Evolutionary conservation across 2,329 filamentous ascomycete genomes (phyloP).

Genomic region (Ceratocystis diversiconidia): DNA sequence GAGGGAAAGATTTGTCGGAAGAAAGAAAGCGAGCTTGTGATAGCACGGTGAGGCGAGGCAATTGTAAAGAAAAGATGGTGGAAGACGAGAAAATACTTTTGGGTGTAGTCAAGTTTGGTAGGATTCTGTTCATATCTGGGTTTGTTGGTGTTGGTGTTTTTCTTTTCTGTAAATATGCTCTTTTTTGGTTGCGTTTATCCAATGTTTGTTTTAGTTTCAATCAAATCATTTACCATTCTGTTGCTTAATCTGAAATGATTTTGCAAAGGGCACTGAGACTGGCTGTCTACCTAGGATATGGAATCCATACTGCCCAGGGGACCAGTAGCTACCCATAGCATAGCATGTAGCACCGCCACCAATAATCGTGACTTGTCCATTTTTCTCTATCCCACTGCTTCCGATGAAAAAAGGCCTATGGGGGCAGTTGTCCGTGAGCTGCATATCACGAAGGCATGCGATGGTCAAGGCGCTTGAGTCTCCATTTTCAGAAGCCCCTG

Average conservation of each 20-base stretch:
- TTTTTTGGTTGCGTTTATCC: neutral
- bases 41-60: neutral
- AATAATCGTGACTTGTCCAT: conserved; percentile 41
- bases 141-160: neutral
- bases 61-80: neutral
- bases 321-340: conserved; percentile 81
- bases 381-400: conserved; percentile 38
- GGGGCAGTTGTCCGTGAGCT: conserved; percentile 6
- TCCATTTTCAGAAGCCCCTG: neutral
- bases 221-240: neutral
- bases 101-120: too few species aligned
- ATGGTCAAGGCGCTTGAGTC: neutral
- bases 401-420: conserved; percentile 54
- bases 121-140: too few species aligned
- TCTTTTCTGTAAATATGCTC: neutral
- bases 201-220: neutral
- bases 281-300: too few species aligned
- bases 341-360: conserved; percentile 82
- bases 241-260: conserved; percentile 1
- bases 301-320: conserved; percentile 39
- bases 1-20: neutral
- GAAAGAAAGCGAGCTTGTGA: neutral
- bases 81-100: neutral
- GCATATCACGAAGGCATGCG: conserved; percentile 6
- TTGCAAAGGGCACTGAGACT: neutral